Percentiles rank a stretch among this genome's conserved stretches.
These are phyloP conservation scores for Boletus edulis DNA, from an alignment of 768 basidiomycete genomes.

Conservation along the genomic window DNA sequence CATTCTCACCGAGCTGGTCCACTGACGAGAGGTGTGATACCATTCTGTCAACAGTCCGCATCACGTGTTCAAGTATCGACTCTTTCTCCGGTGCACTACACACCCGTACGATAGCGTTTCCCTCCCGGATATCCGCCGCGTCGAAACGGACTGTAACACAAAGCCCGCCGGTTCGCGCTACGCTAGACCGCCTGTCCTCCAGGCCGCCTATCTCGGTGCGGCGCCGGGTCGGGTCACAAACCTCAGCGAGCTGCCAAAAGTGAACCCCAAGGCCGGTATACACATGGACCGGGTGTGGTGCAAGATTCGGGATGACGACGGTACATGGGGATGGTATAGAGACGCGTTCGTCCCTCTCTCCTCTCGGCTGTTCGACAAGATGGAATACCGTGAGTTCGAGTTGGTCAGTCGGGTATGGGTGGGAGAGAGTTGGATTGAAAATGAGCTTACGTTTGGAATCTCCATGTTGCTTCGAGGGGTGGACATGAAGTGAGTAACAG, in stretches of 20 bases:
- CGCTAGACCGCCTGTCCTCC: constrained; percentile 4
- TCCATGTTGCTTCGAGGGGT: constrained; percentile 42
- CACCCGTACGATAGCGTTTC: constrained; percentile 7
- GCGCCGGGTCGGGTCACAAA: not conserved
- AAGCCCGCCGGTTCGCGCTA: constrained; percentile 4
- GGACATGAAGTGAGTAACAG: constrained; percentile 27
- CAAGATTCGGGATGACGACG: constrained; percentile 10
- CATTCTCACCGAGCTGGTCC: not conserved
- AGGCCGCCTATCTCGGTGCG: constrained; percentile 17
- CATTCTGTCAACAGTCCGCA: constrained; percentile 7
- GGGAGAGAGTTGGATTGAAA: constrained; percentile 24
- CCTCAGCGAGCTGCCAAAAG: not conserved
- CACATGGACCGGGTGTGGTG: constrained; percentile 25
- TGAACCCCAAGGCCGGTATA: constrained; percentile 13
- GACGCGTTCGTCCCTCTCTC: constrained; percentile 49
- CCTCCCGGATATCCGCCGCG: constrained; percentile 5
- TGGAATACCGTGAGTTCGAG: constrained; percentile 44
- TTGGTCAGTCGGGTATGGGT: constrained; percentile 39
- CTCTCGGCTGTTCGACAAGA: constrained; percentile 43
- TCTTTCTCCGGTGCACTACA: constrained; percentile 20
- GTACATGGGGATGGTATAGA: constrained; percentile 32
- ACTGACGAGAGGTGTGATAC: not conserved
- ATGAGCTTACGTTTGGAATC: constrained; percentile 37
- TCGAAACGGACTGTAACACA: constrained; percentile 25
- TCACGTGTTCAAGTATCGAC: constrained; percentile 23